These are phyloP conservation scores for Epichloe bromicola DNA, from an alignment of 2,329 filamentous ascomycete genomes.

Conservation along the genomic window DNA sequence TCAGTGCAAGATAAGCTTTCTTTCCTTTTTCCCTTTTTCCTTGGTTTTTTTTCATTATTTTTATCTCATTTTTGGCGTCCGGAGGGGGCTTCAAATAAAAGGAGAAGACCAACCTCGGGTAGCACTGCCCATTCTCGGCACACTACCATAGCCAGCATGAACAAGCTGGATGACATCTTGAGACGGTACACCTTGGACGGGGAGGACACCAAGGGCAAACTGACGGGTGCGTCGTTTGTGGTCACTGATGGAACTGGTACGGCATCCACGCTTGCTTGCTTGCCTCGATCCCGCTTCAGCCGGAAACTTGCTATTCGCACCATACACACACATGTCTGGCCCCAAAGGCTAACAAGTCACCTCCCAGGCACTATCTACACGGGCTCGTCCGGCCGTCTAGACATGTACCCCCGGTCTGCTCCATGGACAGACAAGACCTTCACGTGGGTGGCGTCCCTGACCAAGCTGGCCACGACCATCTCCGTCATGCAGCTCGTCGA, in stretches of 20 bases:
- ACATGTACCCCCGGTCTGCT: constrained; percentile 15
- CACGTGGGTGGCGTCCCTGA: constrained; percentile 28
- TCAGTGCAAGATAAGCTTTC: no score
- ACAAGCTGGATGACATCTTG: constrained; percentile 18
- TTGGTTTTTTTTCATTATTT: no score
- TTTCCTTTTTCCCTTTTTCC: no score
- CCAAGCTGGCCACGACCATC: constrained; percentile 27
- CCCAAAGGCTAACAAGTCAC: no score
- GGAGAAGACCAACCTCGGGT: no score
- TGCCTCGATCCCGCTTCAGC: background rate
- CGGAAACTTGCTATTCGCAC: background rate
- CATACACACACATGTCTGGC: background rate
- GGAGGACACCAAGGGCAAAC: constrained; percentile 18
- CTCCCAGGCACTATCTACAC: constrained; percentile 20
- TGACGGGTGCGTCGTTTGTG: constrained; percentile 24
- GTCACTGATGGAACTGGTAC: constrained; percentile 20
- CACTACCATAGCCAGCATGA: constrained; percentile 10
- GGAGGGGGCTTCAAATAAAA: no score
- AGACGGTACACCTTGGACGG: constrained; percentile 15
- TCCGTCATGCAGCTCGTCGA: constrained; percentile 29
- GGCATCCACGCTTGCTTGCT: background rate
- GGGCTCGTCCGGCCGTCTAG: constrained; percentile 23
- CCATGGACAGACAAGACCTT: constrained; percentile 21
- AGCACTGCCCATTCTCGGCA: no score
- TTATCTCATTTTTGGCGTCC: no score